These are phyloP conservation scores for Sclerotinia nivalis DNA, from an alignment of 2,329 filamentous ascomycete species.

Conservation along the genomic window DNA sequence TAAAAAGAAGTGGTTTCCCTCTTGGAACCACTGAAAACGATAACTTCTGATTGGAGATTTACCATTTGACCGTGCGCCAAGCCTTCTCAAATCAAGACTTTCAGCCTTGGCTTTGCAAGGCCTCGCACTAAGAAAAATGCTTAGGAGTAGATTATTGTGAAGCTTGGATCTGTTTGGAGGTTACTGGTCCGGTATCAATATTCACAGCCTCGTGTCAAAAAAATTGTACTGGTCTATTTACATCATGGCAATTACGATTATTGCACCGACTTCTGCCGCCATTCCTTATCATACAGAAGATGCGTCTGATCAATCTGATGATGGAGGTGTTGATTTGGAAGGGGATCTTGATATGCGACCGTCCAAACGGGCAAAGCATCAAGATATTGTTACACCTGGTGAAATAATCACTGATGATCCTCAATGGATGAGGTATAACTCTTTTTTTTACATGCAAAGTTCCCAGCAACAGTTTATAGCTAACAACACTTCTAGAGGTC, in stretches of 20 bases:
- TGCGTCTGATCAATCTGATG: slow-evolving; percentile 32
- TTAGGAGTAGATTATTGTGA: background rate
- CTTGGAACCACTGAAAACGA: background rate
- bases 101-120: slow-evolving; percentile 18
- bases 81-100: slow-evolving; percentile 5
- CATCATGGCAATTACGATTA: slow-evolving; percentile 42
- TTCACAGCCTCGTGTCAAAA: slow-evolving; percentile 23
- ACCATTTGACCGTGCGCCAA: background rate
- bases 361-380: slow-evolving; percentile 45
- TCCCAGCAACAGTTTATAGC: slow-evolving; percentile 15
- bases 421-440: slow-evolving; percentile 87
- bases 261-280: slow-evolving; percentile 38
- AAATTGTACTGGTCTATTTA: background rate
- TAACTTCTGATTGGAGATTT: slow-evolving; percentile 8
- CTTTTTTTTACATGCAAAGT: no score
- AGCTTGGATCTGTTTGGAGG: background rate
- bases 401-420: slow-evolving; percentile 84
- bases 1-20: slow-evolving; percentile 15
- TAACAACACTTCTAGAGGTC: slow-evolving; percentile 62
- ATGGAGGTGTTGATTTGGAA: slow-evolving; percentile 41
- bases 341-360: slow-evolving; percentile 47
- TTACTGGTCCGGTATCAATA: background rate
- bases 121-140: slow-evolving; percentile 16
- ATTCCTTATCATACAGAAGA: slow-evolving; percentile 27
- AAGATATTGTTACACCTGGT: slow-evolving; percentile 79